A percentile compares a stretch with the other conserved stretches of the same genome.
Evolutionary conservation across 2,329 filamentous ascomycete genomes (phyloP).

Genomic region (Colletotrichum costaricense): DNA sequence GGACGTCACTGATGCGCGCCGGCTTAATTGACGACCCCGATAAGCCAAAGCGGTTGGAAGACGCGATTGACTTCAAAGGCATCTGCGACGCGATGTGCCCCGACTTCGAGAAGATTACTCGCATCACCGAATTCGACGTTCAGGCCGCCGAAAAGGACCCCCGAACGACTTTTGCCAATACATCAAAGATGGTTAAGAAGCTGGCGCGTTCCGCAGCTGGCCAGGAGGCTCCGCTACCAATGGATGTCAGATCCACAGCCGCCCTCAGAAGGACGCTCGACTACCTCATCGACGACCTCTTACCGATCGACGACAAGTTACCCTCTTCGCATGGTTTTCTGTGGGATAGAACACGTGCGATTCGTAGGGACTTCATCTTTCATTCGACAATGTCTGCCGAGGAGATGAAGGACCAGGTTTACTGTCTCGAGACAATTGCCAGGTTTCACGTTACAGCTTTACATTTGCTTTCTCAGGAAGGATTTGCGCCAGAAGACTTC

Average conservation of each 20-base stretch:
- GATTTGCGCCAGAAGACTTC: conserved; percentile 68
- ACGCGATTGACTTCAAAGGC: conserved; percentile 75
- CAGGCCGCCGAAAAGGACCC: conserved; percentile 65
- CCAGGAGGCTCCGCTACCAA: conserved; percentile 74
- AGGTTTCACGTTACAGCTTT: conserved; percentile 75
- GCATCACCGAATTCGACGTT: conserved; percentile 71
- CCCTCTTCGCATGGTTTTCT: conserved; percentile 70
- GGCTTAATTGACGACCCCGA: conserved; percentile 74
- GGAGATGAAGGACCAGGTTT: conserved; percentile 69
- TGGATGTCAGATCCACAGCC: conserved; percentile 72
- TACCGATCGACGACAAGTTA: conserved; percentile 66
- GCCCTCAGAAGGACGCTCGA: conserved; percentile 70
- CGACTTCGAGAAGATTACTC: conserved; percentile 72
- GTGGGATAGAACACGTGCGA: conserved; percentile 75
- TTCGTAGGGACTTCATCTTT: conserved; percentile 76
- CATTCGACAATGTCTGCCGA: conserved; percentile 69
- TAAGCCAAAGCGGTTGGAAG: conserved; percentile 69
- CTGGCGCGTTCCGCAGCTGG: conserved; percentile 76
- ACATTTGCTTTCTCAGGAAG: conserved; percentile 70
- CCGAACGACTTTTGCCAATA: conserved; percentile 57
- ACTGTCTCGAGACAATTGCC: conserved; percentile 73
- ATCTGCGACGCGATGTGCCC: conserved; percentile 79
- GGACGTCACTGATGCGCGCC: conserved; percentile 67
- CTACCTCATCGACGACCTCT: conserved; percentile 71
- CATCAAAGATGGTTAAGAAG: conserved; percentile 72